Conservation (phyloP, 225 moss, liverwort and hornwort genomes). For the Thuidium tamariscinum region DNA sequence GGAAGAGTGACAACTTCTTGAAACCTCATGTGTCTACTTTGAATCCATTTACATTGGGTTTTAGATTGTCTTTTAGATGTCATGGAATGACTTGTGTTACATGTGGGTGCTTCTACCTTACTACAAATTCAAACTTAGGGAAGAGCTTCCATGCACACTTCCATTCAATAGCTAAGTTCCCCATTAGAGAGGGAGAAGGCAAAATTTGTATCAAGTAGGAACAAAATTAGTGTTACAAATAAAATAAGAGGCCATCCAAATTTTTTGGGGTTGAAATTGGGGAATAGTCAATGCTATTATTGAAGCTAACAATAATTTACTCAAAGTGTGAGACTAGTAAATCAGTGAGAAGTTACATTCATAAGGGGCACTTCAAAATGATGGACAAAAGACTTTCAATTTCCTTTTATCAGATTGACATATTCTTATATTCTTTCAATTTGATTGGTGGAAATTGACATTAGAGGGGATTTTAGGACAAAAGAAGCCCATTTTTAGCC, state of each 20-base stretch:
- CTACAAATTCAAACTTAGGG: not conserved
- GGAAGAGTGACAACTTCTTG: too few relatives aligned
- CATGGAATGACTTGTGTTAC: too few relatives aligned
- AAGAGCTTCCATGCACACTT: not conserved
- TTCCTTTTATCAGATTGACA: too few relatives aligned
- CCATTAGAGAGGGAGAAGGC: too few relatives aligned
- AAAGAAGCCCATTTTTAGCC: too few relatives aligned
- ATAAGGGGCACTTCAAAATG: too few relatives aligned
- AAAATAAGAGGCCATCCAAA: not conserved
- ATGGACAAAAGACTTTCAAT: too few relatives aligned
- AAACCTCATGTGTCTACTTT: too few relatives aligned
- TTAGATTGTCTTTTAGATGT: too few relatives aligned
- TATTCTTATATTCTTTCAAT: not conserved
- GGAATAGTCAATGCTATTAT: rapidly evolving
- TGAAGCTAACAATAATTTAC: not conserved
- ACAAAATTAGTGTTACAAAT: not conserved
- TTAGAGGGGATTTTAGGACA: too few relatives aligned
- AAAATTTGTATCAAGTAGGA: rapidly evolving
- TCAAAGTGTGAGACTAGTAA: not conserved
- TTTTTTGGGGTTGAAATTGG: not conserved
- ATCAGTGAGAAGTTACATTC: rapidly evolving
- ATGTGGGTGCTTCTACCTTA: too few relatives aligned
- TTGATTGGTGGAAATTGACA: not conserved
- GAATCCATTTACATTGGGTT: too few relatives aligned
- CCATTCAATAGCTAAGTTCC: rapidly evolving